A percentile compares a stretch with the other conserved stretches of the same genome.
These are phyloP conservation scores for Kwoniella mangroviensis DNA, from an alignment of 768 basidiomycete genomes.

Conservation along the genomic window DNA sequence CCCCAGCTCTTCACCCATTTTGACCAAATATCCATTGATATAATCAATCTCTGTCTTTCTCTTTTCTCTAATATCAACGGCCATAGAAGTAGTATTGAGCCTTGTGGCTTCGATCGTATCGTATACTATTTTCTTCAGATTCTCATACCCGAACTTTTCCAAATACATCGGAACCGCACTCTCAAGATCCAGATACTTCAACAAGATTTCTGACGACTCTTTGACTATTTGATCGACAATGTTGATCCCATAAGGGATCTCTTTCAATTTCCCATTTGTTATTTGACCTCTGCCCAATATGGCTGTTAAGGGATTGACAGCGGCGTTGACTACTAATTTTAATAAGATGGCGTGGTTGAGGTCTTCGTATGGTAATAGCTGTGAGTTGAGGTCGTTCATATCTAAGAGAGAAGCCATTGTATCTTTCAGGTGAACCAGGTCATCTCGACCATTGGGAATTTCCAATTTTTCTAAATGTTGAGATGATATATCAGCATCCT, in stretches of 20 bases:
- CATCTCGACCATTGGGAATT: conserved; percentile 32
- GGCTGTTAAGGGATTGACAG: conserved; percentile 85
- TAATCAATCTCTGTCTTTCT: conserved; percentile 74
- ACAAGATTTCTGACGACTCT: conserved; percentile 74
- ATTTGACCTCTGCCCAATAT: conserved; percentile 66
- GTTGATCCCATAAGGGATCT: neutral
- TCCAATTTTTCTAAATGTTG: conserved; percentile 54
- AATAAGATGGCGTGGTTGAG: conserved; percentile 73
- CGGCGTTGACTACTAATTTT: conserved; percentile 79
- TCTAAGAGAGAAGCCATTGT: conserved; percentile 71
- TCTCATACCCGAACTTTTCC: conserved; percentile 5
- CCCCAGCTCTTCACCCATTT: conserved; percentile 66
- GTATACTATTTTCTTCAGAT: conserved; percentile 9
- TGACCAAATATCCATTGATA: conserved; percentile 79
- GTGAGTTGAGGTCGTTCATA: conserved; percentile 64
- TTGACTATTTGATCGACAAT: conserved; percentile 56
- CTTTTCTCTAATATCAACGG: conserved; percentile 70
- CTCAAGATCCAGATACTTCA: conserved; percentile 44
- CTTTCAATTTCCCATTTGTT: conserved; percentile 72
- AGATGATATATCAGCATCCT: conserved; percentile 5
- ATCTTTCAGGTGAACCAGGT: conserved; percentile 69
- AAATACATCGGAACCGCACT: neutral
- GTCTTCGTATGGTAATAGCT: conserved; percentile 70
- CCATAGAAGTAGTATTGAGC: conserved; percentile 79
- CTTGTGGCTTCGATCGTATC: conserved; percentile 63